Percentiles rank a stretch among this genome's conserved stretches.
Evolutionary conservation across 768 basidiomycete genomes (phyloP).

Genomic region (Gautieria morchelliformis): DNA sequence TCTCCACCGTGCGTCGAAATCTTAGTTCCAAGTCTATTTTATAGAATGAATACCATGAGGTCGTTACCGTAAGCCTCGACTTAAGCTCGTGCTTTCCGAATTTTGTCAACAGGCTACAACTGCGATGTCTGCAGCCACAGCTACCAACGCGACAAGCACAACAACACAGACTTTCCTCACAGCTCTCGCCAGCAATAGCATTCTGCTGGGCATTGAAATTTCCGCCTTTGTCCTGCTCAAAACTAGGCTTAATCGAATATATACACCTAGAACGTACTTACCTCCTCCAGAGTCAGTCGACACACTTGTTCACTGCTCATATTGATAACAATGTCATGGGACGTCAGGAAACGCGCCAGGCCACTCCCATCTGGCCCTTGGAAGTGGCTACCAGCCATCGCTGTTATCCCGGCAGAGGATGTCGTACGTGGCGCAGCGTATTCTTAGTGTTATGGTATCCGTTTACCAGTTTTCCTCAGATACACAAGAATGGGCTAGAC

Average conservation of each 20-base stretch:
- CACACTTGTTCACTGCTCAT: not conserved
- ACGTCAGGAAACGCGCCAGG: conserved; percentile 32
- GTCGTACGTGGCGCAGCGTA: conserved; percentile 30
- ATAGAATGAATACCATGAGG: no score
- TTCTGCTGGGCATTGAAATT: conserved; percentile 37
- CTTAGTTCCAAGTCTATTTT: no score
- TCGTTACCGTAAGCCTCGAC: no score
- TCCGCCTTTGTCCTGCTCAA: conserved; percentile 49
- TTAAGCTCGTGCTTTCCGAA: no score
- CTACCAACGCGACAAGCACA: conserved; percentile 11
- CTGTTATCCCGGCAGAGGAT: conserved; percentile 32
- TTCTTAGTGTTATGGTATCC: not conserved
- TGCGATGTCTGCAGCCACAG: conserved; percentile 1
- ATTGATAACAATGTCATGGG: not conserved
- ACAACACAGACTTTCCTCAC: conserved; percentile 48
- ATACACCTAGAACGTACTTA: conserved; percentile 51
- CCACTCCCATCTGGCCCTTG: conserved; percentile 35
- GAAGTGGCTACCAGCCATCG: conserved; percentile 42
- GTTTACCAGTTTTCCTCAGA: conserved; percentile 22
- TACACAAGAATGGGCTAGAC: conserved; percentile 54
- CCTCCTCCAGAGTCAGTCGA: conserved; percentile 43
- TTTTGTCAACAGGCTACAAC: no score
- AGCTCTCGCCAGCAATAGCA: conserved; percentile 47
- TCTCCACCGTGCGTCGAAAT: no score
- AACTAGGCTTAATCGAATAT: conserved; percentile 46